Evolutionary conservation across 164 flowering plant genomes (phyloP), one percentile per base, ranked within the genome.

Genomic region (Piper longum): DNA sequence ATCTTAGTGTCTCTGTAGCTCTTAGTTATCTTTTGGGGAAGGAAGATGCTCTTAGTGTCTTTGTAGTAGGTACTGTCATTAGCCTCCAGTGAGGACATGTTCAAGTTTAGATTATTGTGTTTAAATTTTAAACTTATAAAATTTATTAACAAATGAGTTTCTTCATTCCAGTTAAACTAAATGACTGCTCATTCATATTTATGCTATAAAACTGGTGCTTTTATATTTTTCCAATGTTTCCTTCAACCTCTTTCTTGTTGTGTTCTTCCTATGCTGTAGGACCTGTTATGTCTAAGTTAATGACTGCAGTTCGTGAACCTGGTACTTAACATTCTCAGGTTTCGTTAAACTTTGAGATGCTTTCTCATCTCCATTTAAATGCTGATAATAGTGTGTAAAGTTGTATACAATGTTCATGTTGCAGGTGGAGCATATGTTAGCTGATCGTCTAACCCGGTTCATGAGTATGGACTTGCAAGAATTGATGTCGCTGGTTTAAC

Each of bases 31-130:
- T n/a, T n/a, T n/a, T n/a, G 72, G 97, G 92, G 43, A 71, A 68
- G 63, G 96, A 93, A 80, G 99, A 93, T 80, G 96, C 88, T 67
- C 64, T 86, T 48, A 86, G 99, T 68, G 77, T 85, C 57, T 83
- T 97, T 17, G 76, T 88, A 43, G 99, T 97, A 86, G 99, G 99
- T 93, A 45, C 4, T 45, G 1, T 45, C 7, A 45, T 3, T 3
- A 7, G 52, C 7, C 52, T 7, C 52, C 4, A 45, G 12, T 45
- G 8, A 4, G 8, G 45, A 4, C 45, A 43, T 43, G 8, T 4
- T n/a, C n/a, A n/a, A n/a, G n/a, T n/a, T n/a, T n/a, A n/a, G n/a
- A n/a, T n/a, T n/a, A n/a, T n/a, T n/a, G n/a, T n/a, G n/a, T n/a
- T n/a, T n/a, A 4, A 43, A 8, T 43, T 4, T 43, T 8, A 43